These are phyloP conservation scores for Pseudocercospora pini-densiflorae DNA, from an alignment of 2,329 filamentous ascomycete genomes.

Conservation along the genomic window DNA sequence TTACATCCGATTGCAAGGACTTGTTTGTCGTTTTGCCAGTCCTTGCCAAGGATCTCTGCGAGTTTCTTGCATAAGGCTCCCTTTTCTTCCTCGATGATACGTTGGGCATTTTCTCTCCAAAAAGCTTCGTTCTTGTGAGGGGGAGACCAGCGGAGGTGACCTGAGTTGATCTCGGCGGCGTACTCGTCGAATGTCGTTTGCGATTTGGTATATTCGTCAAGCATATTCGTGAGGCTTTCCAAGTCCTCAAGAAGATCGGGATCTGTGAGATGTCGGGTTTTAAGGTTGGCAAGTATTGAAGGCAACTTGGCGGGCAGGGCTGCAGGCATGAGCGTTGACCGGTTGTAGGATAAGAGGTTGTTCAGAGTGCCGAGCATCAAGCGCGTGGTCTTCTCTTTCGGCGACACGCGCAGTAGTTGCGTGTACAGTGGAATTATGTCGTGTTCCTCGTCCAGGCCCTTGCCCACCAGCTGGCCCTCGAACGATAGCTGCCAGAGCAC, in stretches of 20 bases:
- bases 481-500: constrained; percentile 98
- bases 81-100: constrained; percentile 82
- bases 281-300: constrained; percentile 61
- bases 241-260: constrained; percentile 59
- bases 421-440: constrained; percentile 90
- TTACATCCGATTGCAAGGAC: constrained; percentile 93
- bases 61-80: constrained; percentile 79
- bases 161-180: constrained; percentile 80
- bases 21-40: constrained; percentile 81
- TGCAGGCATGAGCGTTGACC: constrained; percentile 71
- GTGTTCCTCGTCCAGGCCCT: constrained; percentile 88
- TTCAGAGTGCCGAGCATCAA: constrained; percentile 86
- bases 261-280: constrained; percentile 56
- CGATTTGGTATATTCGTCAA: constrained; percentile 81
- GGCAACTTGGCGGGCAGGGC: constrained; percentile 86
- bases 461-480: constrained; percentile 71
- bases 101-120: constrained; percentile 89
- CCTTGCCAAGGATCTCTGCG: constrained; percentile 82
- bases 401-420: constrained; percentile 87
- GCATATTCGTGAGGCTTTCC: constrained; percentile 59
- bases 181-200: constrained; percentile 72
- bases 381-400: constrained; percentile 97
- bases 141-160: constrained; percentile 90
- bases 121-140: constrained; percentile 85
- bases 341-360: constrained; percentile 81